Conservation (phyloP, 2,329 filamentous ascomycete species). For the Colletotrichum lini region DNA sequence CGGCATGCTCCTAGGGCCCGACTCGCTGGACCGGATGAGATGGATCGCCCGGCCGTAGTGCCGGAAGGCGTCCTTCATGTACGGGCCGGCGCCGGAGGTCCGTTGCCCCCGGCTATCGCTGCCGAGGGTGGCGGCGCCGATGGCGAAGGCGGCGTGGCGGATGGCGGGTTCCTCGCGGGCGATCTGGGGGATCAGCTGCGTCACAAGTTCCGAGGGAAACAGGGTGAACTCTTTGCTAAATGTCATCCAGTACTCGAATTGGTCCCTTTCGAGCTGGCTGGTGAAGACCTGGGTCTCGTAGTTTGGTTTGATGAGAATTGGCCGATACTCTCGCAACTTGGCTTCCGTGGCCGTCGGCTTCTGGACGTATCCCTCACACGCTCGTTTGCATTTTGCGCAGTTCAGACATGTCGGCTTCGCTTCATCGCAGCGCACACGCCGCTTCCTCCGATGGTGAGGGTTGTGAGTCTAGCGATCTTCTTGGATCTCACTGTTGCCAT, state of each 20-base stretch:
- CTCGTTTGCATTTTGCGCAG: slow-evolving; percentile 4
- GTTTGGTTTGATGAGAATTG: slow-evolving; percentile 7
- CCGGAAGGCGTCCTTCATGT: slow-evolving; percentile 48
- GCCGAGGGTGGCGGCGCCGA: slow-evolving; percentile 50
- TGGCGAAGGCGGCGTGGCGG: slow-evolving; percentile 57
- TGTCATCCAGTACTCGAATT: slow-evolving; percentile 26
- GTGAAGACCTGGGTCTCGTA: slow-evolving; percentile 26
- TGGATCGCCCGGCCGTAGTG: slow-evolving; percentile 59
- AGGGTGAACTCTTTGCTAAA: slow-evolving; percentile 26
- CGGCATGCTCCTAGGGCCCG: slow-evolving; percentile 50
- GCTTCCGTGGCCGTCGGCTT: background rate
- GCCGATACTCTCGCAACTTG: background rate
- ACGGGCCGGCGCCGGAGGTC: background rate
- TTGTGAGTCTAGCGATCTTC: background rate
- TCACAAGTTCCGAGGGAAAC: slow-evolving; percentile 27
- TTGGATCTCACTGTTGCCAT: background rate
- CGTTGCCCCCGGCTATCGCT: slow-evolving; percentile 50
- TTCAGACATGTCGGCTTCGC: slow-evolving; percentile 11
- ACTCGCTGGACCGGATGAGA: slow-evolving; percentile 50
- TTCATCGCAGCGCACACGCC: slow-evolving; percentile 19
- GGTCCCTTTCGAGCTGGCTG: slow-evolving; percentile 28
- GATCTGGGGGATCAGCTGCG: slow-evolving; percentile 42
- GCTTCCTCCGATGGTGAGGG: background rate
- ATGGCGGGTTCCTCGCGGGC: slow-evolving; percentile 46
- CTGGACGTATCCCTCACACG: slow-evolving; percentile 14